phyloP scores from a whole-genome alignment of 495 filamentous ascomycete genomes.

The Viridothelium virens region DNA sequence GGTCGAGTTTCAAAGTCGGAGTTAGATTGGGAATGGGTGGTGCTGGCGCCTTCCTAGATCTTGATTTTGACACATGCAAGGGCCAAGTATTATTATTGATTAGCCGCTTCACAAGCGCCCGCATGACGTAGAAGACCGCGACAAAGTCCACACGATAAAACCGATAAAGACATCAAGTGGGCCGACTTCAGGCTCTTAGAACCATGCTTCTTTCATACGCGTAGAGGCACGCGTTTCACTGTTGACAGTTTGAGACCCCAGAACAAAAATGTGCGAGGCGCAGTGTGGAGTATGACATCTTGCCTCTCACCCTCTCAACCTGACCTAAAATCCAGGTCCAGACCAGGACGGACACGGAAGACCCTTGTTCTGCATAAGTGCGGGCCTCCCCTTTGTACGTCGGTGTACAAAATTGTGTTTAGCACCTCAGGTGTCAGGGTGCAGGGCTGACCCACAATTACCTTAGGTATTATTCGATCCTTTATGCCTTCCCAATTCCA shows the following conservation, averaged over 20 bases:
- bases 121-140: background rate
- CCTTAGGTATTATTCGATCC: no score
- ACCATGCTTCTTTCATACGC: no score
- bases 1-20: background rate
- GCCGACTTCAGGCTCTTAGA: no score
- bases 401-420: background rate
- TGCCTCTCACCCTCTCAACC: no score
- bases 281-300: no score
- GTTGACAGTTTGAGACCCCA: no score
- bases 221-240: no score
- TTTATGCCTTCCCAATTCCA: no score
- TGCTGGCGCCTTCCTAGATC: conserved; percentile 6
- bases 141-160: background rate
- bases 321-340: no score
- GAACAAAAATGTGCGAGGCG: no score
- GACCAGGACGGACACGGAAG: no score
- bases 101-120: background rate
- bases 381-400: background rate
- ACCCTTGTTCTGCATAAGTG: background rate
- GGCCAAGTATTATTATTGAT: background rate
- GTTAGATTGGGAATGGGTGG: background rate
- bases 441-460: background rate
- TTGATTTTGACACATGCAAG: conserved; percentile 9
- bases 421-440: background rate
- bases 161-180: no score